Evolutionary conservation across 2,329 filamentous ascomycete species (phyloP), one percentile per base, ranked within the genome.

Genomic region (Penicillium sumatraense): DNA sequence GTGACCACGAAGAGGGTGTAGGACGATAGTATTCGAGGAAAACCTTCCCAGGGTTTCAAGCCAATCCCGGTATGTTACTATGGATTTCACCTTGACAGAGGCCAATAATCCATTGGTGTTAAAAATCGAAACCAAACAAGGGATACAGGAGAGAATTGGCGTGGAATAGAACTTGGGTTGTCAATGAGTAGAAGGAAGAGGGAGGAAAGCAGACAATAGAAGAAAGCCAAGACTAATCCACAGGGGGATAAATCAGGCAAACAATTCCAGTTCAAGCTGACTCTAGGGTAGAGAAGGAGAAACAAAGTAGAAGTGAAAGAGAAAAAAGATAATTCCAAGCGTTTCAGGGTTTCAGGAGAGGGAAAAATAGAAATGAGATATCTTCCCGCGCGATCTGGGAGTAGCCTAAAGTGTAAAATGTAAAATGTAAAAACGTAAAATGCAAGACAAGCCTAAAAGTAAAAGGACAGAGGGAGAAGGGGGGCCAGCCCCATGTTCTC

Each of bases 61-160:
- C 31, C 35, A 31, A 53, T 42, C 49, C 27, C 62, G 50, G 48
- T 50, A 20, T 16, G 16, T 3, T 21, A 46, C 24, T 46, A 31
- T 51, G 26, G 46, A 51, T 21, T 41, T 57, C 35, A 49, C 26
- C 20, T 11, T 16, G 14, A 47, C 51, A 51, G 46, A 38, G 16
- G 35, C 51, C 41, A 49, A 11, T n/a, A 18, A 58, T 49, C 60
- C 59, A 62, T 64, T 49, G 38, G 18, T 23, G 33, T 16, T 36
- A 6, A 13, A 38, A 38, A 16, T 7, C 3, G 33, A 9, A 33
- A 14, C 5, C 31, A 33, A 33, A 4, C 4, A 33, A 33, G 31
- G 13, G 24, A 45, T 27, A 27, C 26, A 35, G 49, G 47, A 14
- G 10, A 29, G 8, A 1, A 27, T 38, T 49, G 26, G 13, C 13